A percentile compares a stretch with the other conserved stretches of the same genome.
Evolutionary conservation across 2,329 filamentous ascomycete genomes (phyloP).

Genomic region (Stagonosporopsis chrysanthemi): DNA sequence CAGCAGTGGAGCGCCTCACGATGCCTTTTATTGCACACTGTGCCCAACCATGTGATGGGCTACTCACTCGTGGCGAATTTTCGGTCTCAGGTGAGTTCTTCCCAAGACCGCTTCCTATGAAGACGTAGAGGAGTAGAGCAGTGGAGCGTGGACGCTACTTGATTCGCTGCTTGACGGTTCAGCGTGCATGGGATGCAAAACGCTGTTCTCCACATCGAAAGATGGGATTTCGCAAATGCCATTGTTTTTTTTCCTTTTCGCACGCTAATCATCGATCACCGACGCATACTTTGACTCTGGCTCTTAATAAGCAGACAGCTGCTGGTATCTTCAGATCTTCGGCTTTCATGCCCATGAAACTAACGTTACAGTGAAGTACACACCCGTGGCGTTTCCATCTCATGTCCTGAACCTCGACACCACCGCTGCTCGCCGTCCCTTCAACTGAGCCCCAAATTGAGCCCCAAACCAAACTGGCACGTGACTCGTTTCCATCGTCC

Average conservation of each 20-base stretch:
- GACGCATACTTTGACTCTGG: neutral
- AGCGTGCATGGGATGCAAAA: neutral
- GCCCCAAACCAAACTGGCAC: neutral
- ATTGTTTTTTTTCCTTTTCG: neutral
- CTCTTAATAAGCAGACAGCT: neutral
- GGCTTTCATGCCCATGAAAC: neutral
- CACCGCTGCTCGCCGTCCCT: neutral
- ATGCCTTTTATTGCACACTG: neutral
- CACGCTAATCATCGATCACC: neutral
- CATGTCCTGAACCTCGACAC: neutral
- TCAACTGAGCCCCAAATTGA: neutral
- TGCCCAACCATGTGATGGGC: too few relatives aligned
- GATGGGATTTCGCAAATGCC: constrained; percentile 1
- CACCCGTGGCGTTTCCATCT: neutral
- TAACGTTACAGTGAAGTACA: neutral
- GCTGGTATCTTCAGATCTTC: neutral
- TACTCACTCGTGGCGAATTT: neutral
- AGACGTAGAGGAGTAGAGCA: neutral
- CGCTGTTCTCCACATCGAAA: neutral
- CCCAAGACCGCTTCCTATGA: neutral
- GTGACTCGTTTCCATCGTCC: neutral
- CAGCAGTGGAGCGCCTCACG: neutral
- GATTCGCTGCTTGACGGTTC: neutral
- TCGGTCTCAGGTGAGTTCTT: neutral
- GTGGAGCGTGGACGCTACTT: neutral